These are phyloP conservation scores for Linnemannia schmuckeri DNA, from an alignment of 192 early-diverging fungal genomes.

Conservation along the genomic window DNA sequence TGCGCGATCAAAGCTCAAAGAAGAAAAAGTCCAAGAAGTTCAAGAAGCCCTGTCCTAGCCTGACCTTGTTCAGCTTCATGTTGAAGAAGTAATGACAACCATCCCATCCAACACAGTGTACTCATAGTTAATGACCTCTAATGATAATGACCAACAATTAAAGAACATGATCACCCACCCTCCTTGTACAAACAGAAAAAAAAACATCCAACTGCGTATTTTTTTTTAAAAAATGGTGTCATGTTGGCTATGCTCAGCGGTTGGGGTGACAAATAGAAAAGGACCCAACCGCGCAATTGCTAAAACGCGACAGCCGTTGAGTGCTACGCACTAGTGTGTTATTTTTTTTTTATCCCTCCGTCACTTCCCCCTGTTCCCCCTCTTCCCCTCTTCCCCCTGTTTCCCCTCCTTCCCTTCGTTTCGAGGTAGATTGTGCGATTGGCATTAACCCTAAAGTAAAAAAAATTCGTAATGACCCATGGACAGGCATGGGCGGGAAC, in stretches of 20 bases:
- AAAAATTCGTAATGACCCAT: background rate
- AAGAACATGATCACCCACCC: background rate
- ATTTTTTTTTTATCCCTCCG: background rate
- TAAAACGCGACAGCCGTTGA: background rate
- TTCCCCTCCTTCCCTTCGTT: background rate
- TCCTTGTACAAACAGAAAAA: background rate
- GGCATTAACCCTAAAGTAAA: background rate
- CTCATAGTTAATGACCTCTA: background rate
- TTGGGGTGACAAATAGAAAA: background rate
- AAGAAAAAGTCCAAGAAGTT: constrained; percentile 16
- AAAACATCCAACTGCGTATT: background rate
- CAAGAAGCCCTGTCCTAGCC: constrained; percentile 16
- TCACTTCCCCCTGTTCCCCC: background rate
- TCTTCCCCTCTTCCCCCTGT: background rate
- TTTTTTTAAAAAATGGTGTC: too few species aligned
- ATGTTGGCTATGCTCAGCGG: too few species aligned
- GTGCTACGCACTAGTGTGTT: background rate
- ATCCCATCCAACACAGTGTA: background rate
- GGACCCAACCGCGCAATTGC: background rate
- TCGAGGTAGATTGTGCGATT: background rate
- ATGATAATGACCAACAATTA: constrained; percentile 11
- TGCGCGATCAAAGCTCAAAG: background rate
- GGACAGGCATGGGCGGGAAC: background rate
- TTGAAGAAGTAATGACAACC: constrained; percentile 3
- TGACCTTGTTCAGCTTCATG: constrained; percentile 28